phyloP scores from a whole-genome alignment of 2,329 filamentous ascomycete species.

The Albifimbria verrucaria region DNA sequence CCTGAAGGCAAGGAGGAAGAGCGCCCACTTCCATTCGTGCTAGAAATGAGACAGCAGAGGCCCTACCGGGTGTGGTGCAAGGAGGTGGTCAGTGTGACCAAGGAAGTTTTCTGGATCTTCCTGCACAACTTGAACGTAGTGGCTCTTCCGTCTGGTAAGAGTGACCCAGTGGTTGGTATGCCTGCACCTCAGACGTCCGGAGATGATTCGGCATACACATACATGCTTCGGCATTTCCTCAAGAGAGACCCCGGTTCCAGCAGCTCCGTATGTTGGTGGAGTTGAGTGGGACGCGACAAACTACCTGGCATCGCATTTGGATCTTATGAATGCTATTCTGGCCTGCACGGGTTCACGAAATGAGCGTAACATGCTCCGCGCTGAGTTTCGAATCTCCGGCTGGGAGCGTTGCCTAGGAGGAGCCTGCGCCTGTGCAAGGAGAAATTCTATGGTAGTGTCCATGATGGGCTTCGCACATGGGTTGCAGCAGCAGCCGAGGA shows the following conservation, averaged over 20 bases:
- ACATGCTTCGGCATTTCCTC: slow-evolving; percentile 75
- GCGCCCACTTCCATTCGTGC: slow-evolving; percentile 78
- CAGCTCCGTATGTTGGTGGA: slow-evolving; percentile 92
- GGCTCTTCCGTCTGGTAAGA: slow-evolving; percentile 52
- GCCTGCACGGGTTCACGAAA: slow-evolving; percentile 69
- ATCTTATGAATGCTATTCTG: slow-evolving; percentile 86
- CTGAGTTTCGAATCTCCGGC: slow-evolving; percentile 75
- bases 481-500: slow-evolving; percentile 83
- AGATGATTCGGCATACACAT: slow-evolving; percentile 46
- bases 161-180: slow-evolving; percentile 15
- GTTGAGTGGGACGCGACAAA: slow-evolving; percentile 99
- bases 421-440: slow-evolving; percentile 91
- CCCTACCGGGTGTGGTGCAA: slow-evolving; percentile 94
- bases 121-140: slow-evolving; percentile 90
- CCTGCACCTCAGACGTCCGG: slow-evolving; percentile 26
- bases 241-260: slow-evolving; percentile 86
- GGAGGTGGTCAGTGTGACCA: slow-evolving; percentile 87
- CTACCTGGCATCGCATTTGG: slow-evolving; percentile 88
- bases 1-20: slow-evolving; percentile 72
- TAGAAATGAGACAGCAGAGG: slow-evolving; percentile 81
- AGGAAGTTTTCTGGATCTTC: slow-evolving; percentile 99
- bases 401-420: slow-evolving; percentile 88
- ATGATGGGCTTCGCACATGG: slow-evolving; percentile 87
- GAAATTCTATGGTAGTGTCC: slow-evolving; percentile 92
- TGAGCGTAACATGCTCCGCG: slow-evolving; percentile 76